Conservation (phyloP, 352 stramenopile genomes). For the Phytophthora citrophthora region DNA sequence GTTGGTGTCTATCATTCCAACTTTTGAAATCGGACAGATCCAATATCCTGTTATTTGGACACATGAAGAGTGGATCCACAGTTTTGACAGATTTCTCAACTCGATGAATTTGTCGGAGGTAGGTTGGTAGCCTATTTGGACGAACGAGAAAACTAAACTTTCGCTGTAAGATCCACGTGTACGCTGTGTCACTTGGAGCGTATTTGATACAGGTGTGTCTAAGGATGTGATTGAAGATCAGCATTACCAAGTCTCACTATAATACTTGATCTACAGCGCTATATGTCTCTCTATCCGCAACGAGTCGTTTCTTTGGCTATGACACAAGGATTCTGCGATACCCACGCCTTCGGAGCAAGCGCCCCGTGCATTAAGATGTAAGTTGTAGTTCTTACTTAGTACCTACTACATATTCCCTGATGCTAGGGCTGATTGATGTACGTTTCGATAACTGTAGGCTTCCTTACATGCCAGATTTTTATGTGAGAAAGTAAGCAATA, state of each 20-base stretch:
- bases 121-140: background rate
- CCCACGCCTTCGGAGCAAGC: conserved; percentile 46
- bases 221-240: background rate
- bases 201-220: conserved; percentile 68
- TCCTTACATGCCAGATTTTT: conserved; percentile 74
- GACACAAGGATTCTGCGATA: conserved; percentile 75
- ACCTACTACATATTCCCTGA: background rate
- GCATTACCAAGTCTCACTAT: background rate
- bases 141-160: conserved; percentile 1
- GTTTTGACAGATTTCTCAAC: conserved; percentile 81
- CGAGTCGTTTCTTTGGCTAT: conserved; percentile 65
- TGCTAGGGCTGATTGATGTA: background rate
- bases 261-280: conserved; percentile 42
- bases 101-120: conserved; percentile 58
- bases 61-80: conserved; percentile 85
- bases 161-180: conserved; percentile 57
- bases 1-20: background rate
- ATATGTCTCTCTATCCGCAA: conserved; percentile 61
- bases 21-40: conserved; percentile 30
- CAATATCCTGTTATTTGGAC: conserved; percentile 78
- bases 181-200: conserved; percentile 71
- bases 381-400: background rate
- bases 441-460: conserved; percentile 39
- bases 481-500: conserved; percentile 62
- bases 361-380: conserved; percentile 66